Percentiles rank a stretch among this genome's conserved stretches.
phyloP scores from a whole-genome alignment of 257 asterid species.

The Ehretia macrophylla region DNA sequence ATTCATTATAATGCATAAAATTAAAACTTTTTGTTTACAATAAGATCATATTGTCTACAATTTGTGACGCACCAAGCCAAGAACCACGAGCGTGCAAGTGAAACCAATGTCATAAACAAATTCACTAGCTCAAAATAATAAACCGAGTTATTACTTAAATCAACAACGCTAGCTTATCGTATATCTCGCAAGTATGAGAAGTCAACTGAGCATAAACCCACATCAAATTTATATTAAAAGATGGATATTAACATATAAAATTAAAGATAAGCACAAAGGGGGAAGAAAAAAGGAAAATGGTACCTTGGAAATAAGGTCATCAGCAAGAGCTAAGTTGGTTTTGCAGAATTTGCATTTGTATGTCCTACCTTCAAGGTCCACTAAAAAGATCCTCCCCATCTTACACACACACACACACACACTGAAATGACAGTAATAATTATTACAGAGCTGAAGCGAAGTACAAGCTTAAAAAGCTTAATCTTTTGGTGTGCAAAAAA shows the following conservation, averaged over 20 bases:
- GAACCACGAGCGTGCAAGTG: no score
- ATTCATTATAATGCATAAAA: neutral
- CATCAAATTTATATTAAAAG: no score
- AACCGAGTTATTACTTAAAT: no score
- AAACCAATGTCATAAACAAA: no score
- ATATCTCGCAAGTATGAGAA: no score
- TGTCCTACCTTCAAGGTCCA: slow-evolving; percentile 62
- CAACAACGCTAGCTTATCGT: no score
- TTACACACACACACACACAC: slow-evolving; percentile 5
- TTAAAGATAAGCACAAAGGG: neutral
- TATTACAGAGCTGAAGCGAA: no score
- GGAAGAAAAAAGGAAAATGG: neutral
- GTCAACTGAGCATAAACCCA: no score
- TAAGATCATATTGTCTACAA: no score
- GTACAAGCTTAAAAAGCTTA: neutral
- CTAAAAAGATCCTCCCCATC: slow-evolving; percentile 72
- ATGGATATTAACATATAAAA: neutral
- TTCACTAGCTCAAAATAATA: no score
- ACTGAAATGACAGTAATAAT: neutral
- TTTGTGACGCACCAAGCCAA: no score
- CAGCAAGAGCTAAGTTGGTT: slow-evolving; percentile 56
- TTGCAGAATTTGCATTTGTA: slow-evolving; percentile 81
- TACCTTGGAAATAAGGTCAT: slow-evolving; percentile 55
- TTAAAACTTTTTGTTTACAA: neutral
- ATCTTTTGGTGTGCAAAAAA: neutral